Percentiles rank a stretch among this genome's conserved stretches.
Evolutionary conservation across 495 filamentous ascomycete genomes (phyloP).

Genomic region (Chaetomidium leptoderma): DNA sequence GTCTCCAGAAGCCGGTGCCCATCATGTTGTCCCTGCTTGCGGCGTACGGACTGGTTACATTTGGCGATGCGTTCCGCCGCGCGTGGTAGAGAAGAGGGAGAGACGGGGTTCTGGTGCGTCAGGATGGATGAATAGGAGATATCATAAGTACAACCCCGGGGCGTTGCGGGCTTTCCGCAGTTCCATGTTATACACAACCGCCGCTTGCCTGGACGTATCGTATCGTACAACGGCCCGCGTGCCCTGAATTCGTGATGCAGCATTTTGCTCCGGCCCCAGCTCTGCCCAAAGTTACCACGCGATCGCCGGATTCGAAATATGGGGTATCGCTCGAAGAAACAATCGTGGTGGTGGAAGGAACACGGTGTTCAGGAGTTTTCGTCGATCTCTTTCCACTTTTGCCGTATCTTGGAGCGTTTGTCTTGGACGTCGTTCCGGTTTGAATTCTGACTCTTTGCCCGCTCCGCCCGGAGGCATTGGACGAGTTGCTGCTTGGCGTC

Average conservation of each 20-base stretch:
- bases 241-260: neutral
- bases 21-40: slow-evolving; percentile 63
- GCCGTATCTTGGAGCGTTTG: slow-evolving; percentile 64
- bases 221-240: slow-evolving; percentile 6
- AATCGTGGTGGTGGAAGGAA: neutral
- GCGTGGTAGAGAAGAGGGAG: slow-evolving; percentile 25
- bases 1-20: slow-evolving; percentile 72
- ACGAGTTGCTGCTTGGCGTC: slow-evolving; percentile 75
- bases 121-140: slow-evolving; percentile 13
- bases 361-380: slow-evolving; percentile 53
- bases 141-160: slow-evolving; percentile 16
- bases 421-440: slow-evolving; percentile 70
- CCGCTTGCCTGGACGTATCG: slow-evolving; percentile 2
- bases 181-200: slow-evolving; percentile 16
- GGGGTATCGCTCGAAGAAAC: neutral
- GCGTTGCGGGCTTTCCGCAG: neutral
- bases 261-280: neutral
- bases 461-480: slow-evolving; percentile 73
- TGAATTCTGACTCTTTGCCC: slow-evolving; percentile 64
- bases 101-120: neutral
- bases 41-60: slow-evolving; percentile 54
- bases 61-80: slow-evolving; percentile 52
- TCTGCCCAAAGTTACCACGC: neutral
- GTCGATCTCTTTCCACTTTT: slow-evolving; percentile 79
- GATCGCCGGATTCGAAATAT: neutral